phyloP scores from a whole-genome alignment of 2,329 filamentous ascomycete species.

The Phyllosticta citriasiana region DNA sequence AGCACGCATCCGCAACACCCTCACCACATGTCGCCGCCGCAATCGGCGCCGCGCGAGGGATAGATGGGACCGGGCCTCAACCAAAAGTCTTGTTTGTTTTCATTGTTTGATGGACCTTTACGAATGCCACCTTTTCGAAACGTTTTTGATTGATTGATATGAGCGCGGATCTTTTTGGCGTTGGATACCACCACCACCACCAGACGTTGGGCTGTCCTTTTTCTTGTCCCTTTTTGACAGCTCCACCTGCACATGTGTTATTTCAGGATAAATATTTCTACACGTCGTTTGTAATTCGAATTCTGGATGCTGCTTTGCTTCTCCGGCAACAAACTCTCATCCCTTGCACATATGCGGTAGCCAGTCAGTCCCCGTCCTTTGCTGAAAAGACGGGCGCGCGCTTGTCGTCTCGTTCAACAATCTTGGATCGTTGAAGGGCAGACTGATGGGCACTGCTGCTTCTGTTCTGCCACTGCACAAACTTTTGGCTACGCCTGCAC shows the following conservation, averaged over 20 bases:
- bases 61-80: neutral
- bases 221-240: neutral
- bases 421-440: too few relatives aligned
- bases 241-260: neutral
- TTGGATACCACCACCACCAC: slow-evolving; percentile 27
- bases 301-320: neutral
- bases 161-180: slow-evolving; percentile 12
- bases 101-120: neutral
- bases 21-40: neutral
- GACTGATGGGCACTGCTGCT: too few relatives aligned
- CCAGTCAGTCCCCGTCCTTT: too few relatives aligned
- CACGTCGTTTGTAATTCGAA: neutral
- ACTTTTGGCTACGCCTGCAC: neutral
- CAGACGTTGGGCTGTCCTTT: neutral
- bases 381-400: too few relatives aligned
- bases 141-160: neutral
- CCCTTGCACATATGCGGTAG: too few relatives aligned
- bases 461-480: neutral
- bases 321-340: too few relatives aligned
- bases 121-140: neutral
- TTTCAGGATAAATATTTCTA: neutral
- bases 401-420: too few relatives aligned
- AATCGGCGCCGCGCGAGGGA: neutral
- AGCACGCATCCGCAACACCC: neutral
- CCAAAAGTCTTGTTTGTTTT: neutral